Conservation (phyloP, 306 rosid genomes). For the Acacia confusa region DNA sequence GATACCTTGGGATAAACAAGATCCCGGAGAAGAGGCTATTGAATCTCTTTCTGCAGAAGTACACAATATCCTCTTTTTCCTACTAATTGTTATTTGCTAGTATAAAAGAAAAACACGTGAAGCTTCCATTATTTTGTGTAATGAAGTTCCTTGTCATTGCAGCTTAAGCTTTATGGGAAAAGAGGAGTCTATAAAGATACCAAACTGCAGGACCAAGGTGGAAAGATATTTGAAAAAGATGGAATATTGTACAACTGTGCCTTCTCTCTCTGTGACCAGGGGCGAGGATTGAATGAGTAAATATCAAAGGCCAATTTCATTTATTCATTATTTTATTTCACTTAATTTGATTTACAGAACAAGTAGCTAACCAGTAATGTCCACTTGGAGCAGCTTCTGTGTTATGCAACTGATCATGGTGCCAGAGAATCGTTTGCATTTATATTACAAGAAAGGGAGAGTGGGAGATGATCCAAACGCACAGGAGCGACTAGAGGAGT, state of each 20-base stretch:
- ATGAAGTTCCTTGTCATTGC: constrained; percentile 27
- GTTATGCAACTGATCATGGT: constrained; percentile 67
- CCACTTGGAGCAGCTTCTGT: constrained; percentile 60
- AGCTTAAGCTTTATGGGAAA: constrained; percentile 88
- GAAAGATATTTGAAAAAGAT: constrained; percentile 47
- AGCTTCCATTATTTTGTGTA: not conserved
- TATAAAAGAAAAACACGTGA: not conserved
- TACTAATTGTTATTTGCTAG: not conserved
- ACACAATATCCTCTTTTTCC: constrained; percentile 12
- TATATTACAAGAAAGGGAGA: constrained; percentile 75
- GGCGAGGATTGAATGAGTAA: constrained; percentile 78
- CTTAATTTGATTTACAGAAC: not conserved
- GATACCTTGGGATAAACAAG: constrained; percentile 82
- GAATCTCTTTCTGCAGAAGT: constrained; percentile 75
- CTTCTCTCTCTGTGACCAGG: constrained; percentile 59
- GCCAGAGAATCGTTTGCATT: constrained; percentile 51
- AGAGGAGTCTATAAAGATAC: constrained; percentile 49
- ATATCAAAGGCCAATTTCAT: not conserved
- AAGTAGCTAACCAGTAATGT: constrained; percentile 15
- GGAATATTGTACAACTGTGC: constrained; percentile 82
- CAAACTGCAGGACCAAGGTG: constrained; percentile 42
- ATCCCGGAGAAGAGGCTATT: constrained; percentile 75
- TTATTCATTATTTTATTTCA: not conserved
- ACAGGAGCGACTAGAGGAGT: constrained; percentile 64
- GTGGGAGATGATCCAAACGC: constrained; percentile 79